Percentiles rank a stretch among this genome's conserved stretches.
Evolutionary conservation across 768 basidiomycete genomes (phyloP).

Genomic region (Hygrophorus russula): DNA sequence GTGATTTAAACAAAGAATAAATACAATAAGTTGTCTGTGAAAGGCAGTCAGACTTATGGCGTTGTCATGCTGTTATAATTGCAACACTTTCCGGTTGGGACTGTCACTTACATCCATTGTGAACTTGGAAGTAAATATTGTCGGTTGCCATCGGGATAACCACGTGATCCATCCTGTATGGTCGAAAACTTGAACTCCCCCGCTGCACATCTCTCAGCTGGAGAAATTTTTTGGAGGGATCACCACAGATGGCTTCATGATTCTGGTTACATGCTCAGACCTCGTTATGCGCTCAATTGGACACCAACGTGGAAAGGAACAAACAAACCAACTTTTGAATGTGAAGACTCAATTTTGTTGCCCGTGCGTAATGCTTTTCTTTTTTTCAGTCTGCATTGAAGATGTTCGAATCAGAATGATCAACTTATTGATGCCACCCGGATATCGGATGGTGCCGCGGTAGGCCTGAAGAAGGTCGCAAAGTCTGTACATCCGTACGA

Average conservation of each 20-base stretch:
- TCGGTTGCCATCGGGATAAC: too few relatives aligned
- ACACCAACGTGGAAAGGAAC: conserved; percentile 17
- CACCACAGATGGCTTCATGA: conserved; percentile 17
- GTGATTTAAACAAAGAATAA: too few relatives aligned
- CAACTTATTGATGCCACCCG: conserved; percentile 22
- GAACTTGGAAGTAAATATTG: too few relatives aligned
- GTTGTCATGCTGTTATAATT: too few relatives aligned
- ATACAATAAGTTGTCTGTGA: too few relatives aligned
- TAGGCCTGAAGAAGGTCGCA: conserved; percentile 19
- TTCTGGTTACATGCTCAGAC: conserved; percentile 21
- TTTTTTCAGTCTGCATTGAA: not conserved
- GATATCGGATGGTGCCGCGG: conserved; percentile 16
- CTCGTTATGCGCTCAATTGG: conserved; percentile 19
- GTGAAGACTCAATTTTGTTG: conserved; percentile 9
- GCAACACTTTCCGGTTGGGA: too few relatives aligned
- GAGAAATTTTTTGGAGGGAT: conserved; percentile 14
- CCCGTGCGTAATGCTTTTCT: not conserved
- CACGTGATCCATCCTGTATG: too few relatives aligned
- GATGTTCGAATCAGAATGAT: conserved; percentile 8
- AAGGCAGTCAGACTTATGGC: too few relatives aligned
- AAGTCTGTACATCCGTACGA: conserved; percentile 16
- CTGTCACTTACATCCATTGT: too few relatives aligned
- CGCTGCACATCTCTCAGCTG: too few relatives aligned
- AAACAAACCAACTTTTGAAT: conserved; percentile 1
- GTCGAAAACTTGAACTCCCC: too few relatives aligned